Conservation (phyloP, 495 filamentous ascomycete genomes). For the Talaromyces nanjingensis region DNA sequence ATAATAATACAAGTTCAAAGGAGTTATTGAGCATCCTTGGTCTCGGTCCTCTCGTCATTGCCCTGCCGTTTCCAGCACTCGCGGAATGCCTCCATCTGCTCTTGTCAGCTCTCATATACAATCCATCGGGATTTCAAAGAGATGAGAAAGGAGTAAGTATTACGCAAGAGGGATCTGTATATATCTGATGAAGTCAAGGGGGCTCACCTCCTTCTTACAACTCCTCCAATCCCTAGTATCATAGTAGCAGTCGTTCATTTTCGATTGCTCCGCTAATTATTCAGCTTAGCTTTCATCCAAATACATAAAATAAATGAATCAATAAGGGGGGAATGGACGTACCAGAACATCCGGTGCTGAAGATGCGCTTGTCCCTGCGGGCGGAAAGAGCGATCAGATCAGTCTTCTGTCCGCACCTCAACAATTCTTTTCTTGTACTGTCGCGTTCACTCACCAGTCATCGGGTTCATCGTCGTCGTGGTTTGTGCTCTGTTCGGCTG, state of each 20-base stretch:
- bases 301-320: neutral
- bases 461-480: conserved; percentile 82
- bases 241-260: conserved; percentile 90
- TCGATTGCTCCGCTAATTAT: conserved; percentile 70
- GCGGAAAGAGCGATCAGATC: conserved; percentile 10
- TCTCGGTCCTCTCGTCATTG: conserved; percentile 75
- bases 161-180: too few species aligned
- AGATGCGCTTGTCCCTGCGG: conserved; percentile 88
- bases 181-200: too few species aligned
- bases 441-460: conserved; percentile 66
- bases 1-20: neutral
- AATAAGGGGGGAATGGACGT: too few species aligned
- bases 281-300: neutral
- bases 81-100: conserved; percentile 85
- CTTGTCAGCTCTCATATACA: neutral
- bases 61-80: conserved; percentile 90
- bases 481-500: conserved; percentile 28
- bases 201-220: conserved; percentile 80
- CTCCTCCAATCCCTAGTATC: conserved; percentile 93
- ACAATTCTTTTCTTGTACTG: neutral
- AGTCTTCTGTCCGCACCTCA: conserved; percentile 14
- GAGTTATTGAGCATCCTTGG: conserved; percentile 48
- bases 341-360: conserved; percentile 93
- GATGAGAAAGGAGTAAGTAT: neutral
- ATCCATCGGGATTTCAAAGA: too few species aligned